phyloP scores from a whole-genome alignment of 805 yeast genomes.

The Nadsonia fulvescens region DNA sequence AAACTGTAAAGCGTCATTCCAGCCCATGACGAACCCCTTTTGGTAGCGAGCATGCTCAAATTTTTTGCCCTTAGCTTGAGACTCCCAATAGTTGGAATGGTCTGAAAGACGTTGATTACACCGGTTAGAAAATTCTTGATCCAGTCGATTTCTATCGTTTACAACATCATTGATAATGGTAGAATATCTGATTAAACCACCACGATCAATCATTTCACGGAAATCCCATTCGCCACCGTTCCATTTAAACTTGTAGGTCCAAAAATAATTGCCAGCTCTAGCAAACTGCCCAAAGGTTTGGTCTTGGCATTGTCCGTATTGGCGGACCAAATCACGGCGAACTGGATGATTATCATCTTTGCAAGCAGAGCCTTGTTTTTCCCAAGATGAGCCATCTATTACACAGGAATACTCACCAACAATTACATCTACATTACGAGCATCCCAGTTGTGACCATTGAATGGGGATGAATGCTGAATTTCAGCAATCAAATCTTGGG shows the following conservation, averaged over 20 bases:
- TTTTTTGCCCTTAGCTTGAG: conserved; percentile 33
- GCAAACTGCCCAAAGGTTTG: conserved; percentile 34
- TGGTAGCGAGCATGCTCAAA: conserved; percentile 70
- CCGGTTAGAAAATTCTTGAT: conserved; percentile 20
- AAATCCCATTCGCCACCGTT: conserved; percentile 97
- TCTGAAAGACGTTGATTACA: conserved; percentile 21
- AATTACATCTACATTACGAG: conserved; percentile 42
- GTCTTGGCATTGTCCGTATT: conserved; percentile 44
- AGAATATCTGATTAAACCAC: conserved; percentile 39
- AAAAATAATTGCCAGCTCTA: conserved; percentile 60
- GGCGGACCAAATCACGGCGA: conserved; percentile 36
- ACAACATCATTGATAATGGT: conserved; percentile 12
- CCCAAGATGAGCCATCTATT: conserved; percentile 62
- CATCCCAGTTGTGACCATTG: conserved; percentile 16
- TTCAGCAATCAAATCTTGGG: conserved; percentile 43
- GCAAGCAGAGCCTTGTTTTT: conserved; percentile 22
- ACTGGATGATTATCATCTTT: too few species aligned
- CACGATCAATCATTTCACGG: conserved; percentile 50
- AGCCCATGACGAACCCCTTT: conserved; percentile 62
- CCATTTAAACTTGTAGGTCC: conserved; percentile 75
- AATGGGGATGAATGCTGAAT: conserved; percentile 19
- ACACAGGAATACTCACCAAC: conserved; percentile 90
- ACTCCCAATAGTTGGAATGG: conserved; percentile 57
- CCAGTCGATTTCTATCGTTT: conserved; percentile 10
- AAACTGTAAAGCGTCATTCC: conserved; percentile 57